Percentiles rank a stretch among this genome's conserved stretches.
Evolutionary conservation across 495 filamentous ascomycete species (phyloP).

Genomic region (Tuber indicum): DNA sequence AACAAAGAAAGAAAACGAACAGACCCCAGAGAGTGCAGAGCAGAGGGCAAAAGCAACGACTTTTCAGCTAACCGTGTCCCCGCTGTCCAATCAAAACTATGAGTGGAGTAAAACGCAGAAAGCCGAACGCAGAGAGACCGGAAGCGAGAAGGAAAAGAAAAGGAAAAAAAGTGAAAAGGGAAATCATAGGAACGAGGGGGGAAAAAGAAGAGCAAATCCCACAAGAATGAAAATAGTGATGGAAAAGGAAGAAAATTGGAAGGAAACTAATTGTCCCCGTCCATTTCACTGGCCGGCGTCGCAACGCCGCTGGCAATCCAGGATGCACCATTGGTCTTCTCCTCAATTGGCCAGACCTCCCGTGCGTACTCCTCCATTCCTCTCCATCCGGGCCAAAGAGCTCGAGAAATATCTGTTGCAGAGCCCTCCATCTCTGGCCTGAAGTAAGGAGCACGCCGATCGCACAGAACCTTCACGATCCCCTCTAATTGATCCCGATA

Average conservation of each 20-base stretch:
- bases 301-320: conserved; percentile 51
- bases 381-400: conserved; percentile 83
- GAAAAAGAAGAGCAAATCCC: not conserved
- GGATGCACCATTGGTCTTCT: conserved; percentile 81
- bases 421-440: conserved; percentile 58
- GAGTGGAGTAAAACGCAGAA: not conserved
- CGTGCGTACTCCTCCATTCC: conserved; percentile 92
- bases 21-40: not conserved
- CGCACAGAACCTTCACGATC: conserved; percentile 57
- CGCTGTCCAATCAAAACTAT: conserved; percentile 1
- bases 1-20: not conserved
- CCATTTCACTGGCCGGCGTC: conserved; percentile 31
- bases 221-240: not conserved
- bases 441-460: conserved; percentile 61
- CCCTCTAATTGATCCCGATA: conserved; percentile 84
- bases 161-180: not conserved
- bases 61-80: not conserved
- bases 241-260: not conserved
- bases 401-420: conserved; percentile 48
- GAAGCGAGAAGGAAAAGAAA: not conserved
- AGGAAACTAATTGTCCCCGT: conserved; percentile 17
- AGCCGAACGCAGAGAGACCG: not conserved
- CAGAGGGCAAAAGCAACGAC: not conserved
- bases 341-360: conserved; percentile 90
- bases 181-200: not conserved